Conservation (phyloP, 2,329 filamentous ascomycete species). For the Mollisiaceae sp. region DNA sequence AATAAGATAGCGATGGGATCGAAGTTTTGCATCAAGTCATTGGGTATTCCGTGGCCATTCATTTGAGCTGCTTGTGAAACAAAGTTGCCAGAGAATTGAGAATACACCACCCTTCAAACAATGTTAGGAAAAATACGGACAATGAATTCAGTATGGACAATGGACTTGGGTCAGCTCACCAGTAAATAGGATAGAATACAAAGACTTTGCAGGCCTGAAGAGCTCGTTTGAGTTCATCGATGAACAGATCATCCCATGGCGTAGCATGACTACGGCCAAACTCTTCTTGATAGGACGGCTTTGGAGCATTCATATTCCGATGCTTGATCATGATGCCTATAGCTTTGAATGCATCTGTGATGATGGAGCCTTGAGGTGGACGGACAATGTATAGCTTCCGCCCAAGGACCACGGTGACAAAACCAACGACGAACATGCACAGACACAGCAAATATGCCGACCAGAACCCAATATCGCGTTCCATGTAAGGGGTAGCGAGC, state of each 20-base stretch:
- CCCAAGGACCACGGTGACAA: slow-evolving; percentile 55
- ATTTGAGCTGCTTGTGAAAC: slow-evolving; percentile 60
- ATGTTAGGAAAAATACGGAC: not conserved
- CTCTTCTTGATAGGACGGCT: slow-evolving; percentile 66
- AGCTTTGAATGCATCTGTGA: slow-evolving; percentile 68
- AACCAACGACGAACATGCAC: slow-evolving; percentile 59
- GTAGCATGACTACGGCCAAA: slow-evolving; percentile 42
- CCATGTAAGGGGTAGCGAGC: slow-evolving; percentile 48
- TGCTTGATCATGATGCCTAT: slow-evolving; percentile 59
- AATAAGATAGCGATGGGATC: slow-evolving; percentile 65
- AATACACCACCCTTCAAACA: slow-evolving; percentile 50
- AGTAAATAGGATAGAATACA: slow-evolving; percentile 70
- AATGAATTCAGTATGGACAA: too few relatives aligned
- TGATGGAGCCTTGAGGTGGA: slow-evolving; percentile 65
- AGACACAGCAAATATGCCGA: slow-evolving; percentile 51
- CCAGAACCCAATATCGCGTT: slow-evolving; percentile 55
- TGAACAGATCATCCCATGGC: slow-evolving; percentile 65
- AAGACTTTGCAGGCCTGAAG: slow-evolving; percentile 60
- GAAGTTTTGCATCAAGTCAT: slow-evolving; percentile 65
- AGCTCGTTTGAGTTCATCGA: slow-evolving; percentile 66
- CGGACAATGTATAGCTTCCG: slow-evolving; percentile 61
- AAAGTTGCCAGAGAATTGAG: slow-evolving; percentile 67
- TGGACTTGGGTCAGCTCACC: slow-evolving; percentile 32
- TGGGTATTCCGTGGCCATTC: slow-evolving; percentile 58
- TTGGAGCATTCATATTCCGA: slow-evolving; percentile 58